These are phyloP conservation scores for Tolypocladium sp. DNA, from an alignment of 2,329 filamentous ascomycete species.

Conservation along the genomic window DNA sequence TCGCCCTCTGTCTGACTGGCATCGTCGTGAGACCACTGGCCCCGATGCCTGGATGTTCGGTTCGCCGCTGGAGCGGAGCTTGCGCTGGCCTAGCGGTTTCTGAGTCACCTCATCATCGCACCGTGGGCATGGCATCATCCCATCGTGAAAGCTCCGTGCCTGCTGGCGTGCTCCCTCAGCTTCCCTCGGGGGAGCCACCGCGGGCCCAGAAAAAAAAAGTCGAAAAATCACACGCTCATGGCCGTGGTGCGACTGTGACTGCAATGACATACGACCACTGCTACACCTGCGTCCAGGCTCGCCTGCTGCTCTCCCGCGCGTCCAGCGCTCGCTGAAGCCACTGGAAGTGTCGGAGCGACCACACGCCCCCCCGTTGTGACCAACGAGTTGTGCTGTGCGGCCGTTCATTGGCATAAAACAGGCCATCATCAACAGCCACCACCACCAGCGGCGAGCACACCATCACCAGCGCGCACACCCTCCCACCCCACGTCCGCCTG, in stretches of 20 bases:
- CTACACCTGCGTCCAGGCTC: not conserved
- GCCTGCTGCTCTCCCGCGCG: not conserved
- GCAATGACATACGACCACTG: not conserved
- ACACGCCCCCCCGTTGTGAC: not conserved
- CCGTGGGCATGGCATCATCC: slow-evolving; percentile 5
- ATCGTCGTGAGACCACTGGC: not conserved
- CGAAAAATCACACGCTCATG: not conserved
- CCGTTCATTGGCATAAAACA: not conserved
- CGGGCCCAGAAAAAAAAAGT: not conserved
- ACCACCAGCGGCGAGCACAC: not conserved
- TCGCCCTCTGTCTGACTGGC: not conserved
- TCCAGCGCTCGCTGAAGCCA: not conserved
- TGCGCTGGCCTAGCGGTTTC: not conserved
- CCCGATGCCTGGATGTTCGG: not conserved
- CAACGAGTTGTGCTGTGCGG: not conserved
- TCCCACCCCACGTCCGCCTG: not conserved
- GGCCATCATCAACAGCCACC: not conserved
- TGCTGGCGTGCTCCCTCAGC: not conserved
- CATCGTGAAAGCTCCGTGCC: slow-evolving; percentile 1
- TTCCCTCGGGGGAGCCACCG: not conserved
- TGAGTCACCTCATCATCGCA: slow-evolving; percentile 4
- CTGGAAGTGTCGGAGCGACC: not conserved
- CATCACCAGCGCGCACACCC: not conserved
- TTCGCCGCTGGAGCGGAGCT: not conserved
- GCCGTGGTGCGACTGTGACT: not conserved